Conservation (phyloP, 306 rosid genomes). For the Phaseolus lunatus region DNA sequence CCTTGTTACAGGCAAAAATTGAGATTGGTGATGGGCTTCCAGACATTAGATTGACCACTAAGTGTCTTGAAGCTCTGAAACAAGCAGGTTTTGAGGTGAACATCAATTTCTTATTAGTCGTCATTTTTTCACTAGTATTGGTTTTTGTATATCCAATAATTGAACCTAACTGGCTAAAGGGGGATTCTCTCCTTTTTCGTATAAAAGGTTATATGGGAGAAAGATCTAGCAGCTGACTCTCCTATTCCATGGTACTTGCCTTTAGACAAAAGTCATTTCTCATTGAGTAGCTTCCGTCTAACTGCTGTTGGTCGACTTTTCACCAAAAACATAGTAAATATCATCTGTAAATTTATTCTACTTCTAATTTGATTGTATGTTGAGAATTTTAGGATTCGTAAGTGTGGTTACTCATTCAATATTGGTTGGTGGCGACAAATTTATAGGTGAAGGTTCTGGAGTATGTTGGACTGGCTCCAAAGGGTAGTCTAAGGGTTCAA, state of each 20-base stretch:
- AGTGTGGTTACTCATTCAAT: constrained; percentile 5
- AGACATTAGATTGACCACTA: constrained; percentile 81
- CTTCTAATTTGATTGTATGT: constrained; percentile 13
- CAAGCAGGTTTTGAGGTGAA: constrained; percentile 98
- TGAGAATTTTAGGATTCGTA: constrained; percentile 8
- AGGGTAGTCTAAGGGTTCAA: constrained; percentile 95
- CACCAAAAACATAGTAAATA: constrained; percentile 81
- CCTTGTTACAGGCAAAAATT: constrained; percentile 70
- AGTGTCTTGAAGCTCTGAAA: constrained; percentile 89
- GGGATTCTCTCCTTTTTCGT: constrained; percentile 1
- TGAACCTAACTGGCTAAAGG: constrained; percentile 21
- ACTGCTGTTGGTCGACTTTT: constrained; percentile 80
- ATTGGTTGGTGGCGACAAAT: constrained; percentile 29
- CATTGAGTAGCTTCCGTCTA: constrained; percentile 90
- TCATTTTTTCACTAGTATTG: no score
- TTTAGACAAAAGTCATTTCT: constrained; percentile 84
- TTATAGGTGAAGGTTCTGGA: constrained; percentile 79
- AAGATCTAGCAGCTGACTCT: constrained; percentile 77
- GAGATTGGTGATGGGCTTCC: constrained; percentile 99
- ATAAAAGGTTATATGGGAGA: constrained; percentile 81
- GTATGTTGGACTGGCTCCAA: constrained; percentile 81
- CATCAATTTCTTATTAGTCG: neutral
- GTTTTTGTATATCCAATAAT: constrained; percentile 23
- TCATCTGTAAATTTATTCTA: constrained; percentile 21
- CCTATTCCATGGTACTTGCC: constrained; percentile 94